Evolutionary conservation across 176 grass and related monocot genomes (phyloP).

Genomic region (Guadua angustifolia): DNA sequence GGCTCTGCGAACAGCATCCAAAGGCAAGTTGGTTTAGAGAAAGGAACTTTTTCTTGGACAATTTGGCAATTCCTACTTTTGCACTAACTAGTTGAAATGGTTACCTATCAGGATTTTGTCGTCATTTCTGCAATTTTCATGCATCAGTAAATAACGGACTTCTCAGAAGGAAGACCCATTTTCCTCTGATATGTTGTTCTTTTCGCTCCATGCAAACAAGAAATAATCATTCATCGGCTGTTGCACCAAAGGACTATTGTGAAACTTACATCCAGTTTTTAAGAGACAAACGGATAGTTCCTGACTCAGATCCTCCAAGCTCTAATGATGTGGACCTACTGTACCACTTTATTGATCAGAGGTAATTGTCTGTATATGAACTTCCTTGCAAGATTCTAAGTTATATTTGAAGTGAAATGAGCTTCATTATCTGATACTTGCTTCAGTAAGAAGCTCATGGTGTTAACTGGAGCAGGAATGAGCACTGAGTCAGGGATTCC

Average conservation of each 20-base stretch:
- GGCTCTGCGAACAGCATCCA: conserved; percentile 44
- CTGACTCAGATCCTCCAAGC: conserved; percentile 77
- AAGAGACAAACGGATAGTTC: conserved; percentile 74
- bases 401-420: conserved; percentile 33
- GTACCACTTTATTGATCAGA: conserved; percentile 72
- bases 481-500: conserved; percentile 97
- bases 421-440: conserved; percentile 48
- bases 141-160: conserved; percentile 37
- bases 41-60: not conserved
- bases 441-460: conserved; percentile 82
- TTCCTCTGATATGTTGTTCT: conserved; percentile 49
- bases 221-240: conserved; percentile 56
- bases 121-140: conserved; percentile 40
- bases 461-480: conserved; percentile 91
- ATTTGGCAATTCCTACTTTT: conserved; percentile 9
- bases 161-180: conserved; percentile 17
- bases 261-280: conserved; percentile 60
- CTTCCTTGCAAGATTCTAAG: conserved; percentile 24
- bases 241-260: conserved; percentile 52
- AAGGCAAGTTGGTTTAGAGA: conserved; percentile 53
- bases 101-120: conserved; percentile 54
- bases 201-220: conserved; percentile 45
- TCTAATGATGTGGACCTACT: conserved; percentile 76
- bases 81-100: conserved; percentile 29
- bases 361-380: conserved; percentile 48